These are phyloP conservation scores for Gracilariopsis chorda DNA, from an alignment of 23 red algal species.

Conservation along the genomic window DNA sequence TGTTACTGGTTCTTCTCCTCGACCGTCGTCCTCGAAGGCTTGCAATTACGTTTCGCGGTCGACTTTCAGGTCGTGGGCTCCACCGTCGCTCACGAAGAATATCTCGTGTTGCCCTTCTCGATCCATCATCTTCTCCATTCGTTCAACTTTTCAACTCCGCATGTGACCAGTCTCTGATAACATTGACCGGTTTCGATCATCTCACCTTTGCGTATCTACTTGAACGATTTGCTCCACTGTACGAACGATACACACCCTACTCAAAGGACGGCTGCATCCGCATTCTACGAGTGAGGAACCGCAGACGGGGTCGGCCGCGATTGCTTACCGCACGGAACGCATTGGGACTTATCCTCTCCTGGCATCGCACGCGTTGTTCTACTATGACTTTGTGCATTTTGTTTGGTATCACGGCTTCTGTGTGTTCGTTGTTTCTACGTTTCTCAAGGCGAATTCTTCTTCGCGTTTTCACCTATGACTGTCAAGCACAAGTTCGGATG, in stretches of 20 bases:
- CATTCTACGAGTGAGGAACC: not conserved
- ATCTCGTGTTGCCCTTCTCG: no score
- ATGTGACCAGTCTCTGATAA: no score
- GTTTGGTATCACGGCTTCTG: not conserved
- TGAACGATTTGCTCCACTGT: no score
- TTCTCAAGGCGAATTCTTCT: conserved; percentile 2
- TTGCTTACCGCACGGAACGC: not conserved
- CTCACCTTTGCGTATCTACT: no score
- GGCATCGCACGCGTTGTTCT: conserved; percentile 1
- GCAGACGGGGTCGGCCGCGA: not conserved
- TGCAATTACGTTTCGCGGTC: no score
- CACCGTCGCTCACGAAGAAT: no score
- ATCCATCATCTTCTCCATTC: no score
- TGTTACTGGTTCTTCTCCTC: no score
- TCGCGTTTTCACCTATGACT: not conserved
- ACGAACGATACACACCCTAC: conserved; percentile 20
- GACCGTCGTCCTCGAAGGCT: no score
- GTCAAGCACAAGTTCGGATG: not conserved
- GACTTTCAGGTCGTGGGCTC: no score
- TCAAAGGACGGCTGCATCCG: not conserved
- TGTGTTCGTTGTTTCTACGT: not conserved
- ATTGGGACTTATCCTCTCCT: not conserved
- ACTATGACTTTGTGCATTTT: conserved; percentile 27
- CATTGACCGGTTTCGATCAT: no score
- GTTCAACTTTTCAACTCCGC: no score